A percentile compares a stretch with the other conserved stretches of the same genome.
phyloP scores from a whole-genome alignment of 2,329 filamentous ascomycete genomes.

The Falciphora oryzae region DNA sequence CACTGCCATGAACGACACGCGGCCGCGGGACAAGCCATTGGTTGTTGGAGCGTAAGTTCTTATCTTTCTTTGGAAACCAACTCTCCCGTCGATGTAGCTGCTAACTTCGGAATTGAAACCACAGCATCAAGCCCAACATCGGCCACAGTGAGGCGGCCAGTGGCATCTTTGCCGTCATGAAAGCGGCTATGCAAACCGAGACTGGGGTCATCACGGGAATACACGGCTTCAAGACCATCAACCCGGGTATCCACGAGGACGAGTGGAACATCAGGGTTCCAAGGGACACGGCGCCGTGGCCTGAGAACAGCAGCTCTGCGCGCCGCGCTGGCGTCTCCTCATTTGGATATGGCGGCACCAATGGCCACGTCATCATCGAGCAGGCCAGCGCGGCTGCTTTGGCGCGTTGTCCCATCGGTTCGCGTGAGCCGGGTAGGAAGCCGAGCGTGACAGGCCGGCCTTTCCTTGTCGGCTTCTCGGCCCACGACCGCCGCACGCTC shows the following conservation, averaged over 20 bases:
- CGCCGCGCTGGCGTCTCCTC: slow-evolving; percentile 49
- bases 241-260: slow-evolving; percentile 37
- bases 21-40: slow-evolving; percentile 30
- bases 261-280: slow-evolving; percentile 39
- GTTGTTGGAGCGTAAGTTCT: slow-evolving; percentile 27
- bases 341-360: slow-evolving; percentile 54
- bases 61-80: too few species aligned
- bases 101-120: too few species aligned
- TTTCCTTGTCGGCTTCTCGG: too few species aligned
- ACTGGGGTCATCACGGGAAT: slow-evolving; percentile 44
- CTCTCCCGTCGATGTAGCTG: too few species aligned
- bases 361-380: slow-evolving; percentile 47
- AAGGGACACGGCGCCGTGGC: slow-evolving; percentile 24
- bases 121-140: slow-evolving; percentile 30
- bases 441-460: too few species aligned
- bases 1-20: slow-evolving; percentile 19
- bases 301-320: slow-evolving; percentile 19
- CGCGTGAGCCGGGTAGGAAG: too few species aligned
- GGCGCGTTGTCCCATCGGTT: too few species aligned
- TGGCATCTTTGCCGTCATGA: slow-evolving; percentile 39
- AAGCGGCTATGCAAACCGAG: slow-evolving; percentile 32
- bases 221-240: slow-evolving; percentile 41
- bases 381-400: too few species aligned
- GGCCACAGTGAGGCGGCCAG: slow-evolving; percentile 43
- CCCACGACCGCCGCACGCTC: too few species aligned